Evolutionary conservation across 345 rosid genomes (phyloP).

Genomic region (Syzygium aqueum): DNA sequence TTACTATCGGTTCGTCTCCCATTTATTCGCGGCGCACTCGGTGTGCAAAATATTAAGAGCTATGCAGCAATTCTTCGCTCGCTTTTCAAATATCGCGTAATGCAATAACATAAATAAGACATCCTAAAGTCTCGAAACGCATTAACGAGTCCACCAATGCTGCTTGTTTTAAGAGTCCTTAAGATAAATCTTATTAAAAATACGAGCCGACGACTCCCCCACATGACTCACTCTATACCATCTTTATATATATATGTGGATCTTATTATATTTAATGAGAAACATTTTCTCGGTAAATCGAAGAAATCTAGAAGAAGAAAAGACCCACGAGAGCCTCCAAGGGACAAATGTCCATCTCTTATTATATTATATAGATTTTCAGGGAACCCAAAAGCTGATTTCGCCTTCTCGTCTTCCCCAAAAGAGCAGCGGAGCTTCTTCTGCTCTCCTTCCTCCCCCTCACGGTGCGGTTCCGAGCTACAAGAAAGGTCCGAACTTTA

Average conservation of each 20-base stretch:
- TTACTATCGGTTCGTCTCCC: background rate
- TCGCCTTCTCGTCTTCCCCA: constrained; percentile 9
- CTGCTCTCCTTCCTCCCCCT: background rate
- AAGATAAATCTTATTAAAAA: no score
- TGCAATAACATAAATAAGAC: background rate
- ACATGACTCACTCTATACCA: background rate
- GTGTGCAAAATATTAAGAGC: background rate
- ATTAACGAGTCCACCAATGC: no score
- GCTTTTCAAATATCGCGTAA: background rate
- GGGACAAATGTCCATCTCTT: background rate
- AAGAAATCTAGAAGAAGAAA: no score
- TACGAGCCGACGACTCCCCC: background rate
- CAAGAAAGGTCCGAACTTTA: background rate
- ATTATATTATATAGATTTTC: background rate
- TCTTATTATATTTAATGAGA: background rate
- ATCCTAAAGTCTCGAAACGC: no score
- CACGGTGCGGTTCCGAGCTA: background rate
- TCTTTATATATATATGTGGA: background rate
- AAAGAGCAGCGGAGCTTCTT: background rate
- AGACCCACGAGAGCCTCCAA: background rate
- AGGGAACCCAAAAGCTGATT: constrained; percentile 4
- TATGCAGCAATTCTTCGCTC: background rate
- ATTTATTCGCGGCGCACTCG: background rate
- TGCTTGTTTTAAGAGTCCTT: no score
- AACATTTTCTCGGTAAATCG: fast-evolving